Base-by-base conservation (phyloP, 257 asterid species). In the Przewalskia tangutica region DNA sequence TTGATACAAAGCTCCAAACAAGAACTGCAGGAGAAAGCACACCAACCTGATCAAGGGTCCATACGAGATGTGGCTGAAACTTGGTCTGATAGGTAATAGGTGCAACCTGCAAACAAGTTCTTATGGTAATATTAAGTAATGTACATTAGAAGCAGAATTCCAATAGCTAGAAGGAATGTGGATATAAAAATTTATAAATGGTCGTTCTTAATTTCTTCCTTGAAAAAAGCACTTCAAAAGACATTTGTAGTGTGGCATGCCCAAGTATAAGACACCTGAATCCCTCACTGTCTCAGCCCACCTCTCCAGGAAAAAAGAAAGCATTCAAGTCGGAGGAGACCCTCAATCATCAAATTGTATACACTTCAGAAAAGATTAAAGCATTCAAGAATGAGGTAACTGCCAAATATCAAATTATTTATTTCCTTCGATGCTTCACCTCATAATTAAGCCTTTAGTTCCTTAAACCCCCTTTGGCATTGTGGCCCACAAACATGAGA, bases 21-120 rank as follows among this genome's bases (percentile, higher is more conserved):
- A 44, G 36, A 71, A 18, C 59, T 20, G 42, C 40, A 71, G 59
- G 56, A 71, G 78, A 71, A 50, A 73, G 79, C 60, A 79, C 73
- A 77, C 85, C 23, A 82, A 96, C 98, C 98, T 96, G 97, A 81
- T 93, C 97, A 62, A 94, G 94, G 83, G 94, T 86, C 99, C 99
- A 93, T 77, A 96, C 85, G 54, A 96, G 98, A 88, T 89, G 91
- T 32, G 92, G 90, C 90, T 84, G 98, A 86, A 94, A 93, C 77
- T 83, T 89, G 87, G 98, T 94, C 66, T 86, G 84, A 83, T 89
- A 96, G 60, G 97, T 91, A 85, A 90, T 78, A 77, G 97, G 98
- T 80, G 94, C 98, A 81, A 91, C 98, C 99, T 94, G 90, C 87
- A 89, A 71, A 85, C 3, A 23, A 71, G 20, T 71, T 71, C 40